Evolutionary conservation across 768 basidiomycete genomes (phyloP).

Genomic region (Serendipita sp.): DNA sequence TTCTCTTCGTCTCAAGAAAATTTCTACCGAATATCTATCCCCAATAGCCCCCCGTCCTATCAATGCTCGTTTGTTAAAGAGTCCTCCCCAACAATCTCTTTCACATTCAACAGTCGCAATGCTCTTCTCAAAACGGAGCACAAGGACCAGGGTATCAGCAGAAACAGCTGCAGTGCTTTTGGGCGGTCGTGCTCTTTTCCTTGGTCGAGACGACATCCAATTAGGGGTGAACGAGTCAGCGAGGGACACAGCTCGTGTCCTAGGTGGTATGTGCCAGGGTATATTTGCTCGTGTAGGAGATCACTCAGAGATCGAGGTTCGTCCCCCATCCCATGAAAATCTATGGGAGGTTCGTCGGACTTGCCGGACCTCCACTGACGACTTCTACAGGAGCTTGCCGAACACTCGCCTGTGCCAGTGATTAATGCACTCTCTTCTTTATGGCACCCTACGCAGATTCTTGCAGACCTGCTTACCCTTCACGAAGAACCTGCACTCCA

Average conservation of each 20-base stretch:
- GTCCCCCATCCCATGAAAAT: constrained; percentile 12
- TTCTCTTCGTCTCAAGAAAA: constrained; percentile 46
- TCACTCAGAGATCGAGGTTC: constrained; percentile 82
- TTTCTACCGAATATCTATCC: constrained; percentile 47
- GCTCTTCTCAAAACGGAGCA: constrained; percentile 85
- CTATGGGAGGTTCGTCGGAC: not conserved
- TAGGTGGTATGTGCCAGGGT: constrained; percentile 90
- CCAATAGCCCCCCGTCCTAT: constrained; percentile 25
- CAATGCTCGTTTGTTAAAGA: constrained; percentile 22
- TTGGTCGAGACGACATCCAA: constrained; percentile 83
- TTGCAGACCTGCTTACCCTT: constrained; percentile 84
- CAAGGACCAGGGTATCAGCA: constrained; percentile 74
- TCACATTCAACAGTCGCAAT: constrained; percentile 76
- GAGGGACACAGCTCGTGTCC: constrained; percentile 71
- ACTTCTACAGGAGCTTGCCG: constrained; percentile 57
- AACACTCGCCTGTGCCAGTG: constrained; percentile 83
- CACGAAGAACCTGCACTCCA: constrained; percentile 33
- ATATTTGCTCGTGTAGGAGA: constrained; percentile 92
- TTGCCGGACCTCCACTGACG: not conserved
- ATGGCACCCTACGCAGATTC: constrained; percentile 92
- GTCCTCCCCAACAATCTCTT: constrained; percentile 56
- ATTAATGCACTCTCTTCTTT: constrained; percentile 89
- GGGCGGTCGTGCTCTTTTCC: constrained; percentile 80
- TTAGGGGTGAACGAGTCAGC: constrained; percentile 86
- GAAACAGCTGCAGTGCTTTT: constrained; percentile 68